Conservation (phyloP, 1,284 basidiomycete genomes). For the Gastroboletus turbinatus region DNA sequence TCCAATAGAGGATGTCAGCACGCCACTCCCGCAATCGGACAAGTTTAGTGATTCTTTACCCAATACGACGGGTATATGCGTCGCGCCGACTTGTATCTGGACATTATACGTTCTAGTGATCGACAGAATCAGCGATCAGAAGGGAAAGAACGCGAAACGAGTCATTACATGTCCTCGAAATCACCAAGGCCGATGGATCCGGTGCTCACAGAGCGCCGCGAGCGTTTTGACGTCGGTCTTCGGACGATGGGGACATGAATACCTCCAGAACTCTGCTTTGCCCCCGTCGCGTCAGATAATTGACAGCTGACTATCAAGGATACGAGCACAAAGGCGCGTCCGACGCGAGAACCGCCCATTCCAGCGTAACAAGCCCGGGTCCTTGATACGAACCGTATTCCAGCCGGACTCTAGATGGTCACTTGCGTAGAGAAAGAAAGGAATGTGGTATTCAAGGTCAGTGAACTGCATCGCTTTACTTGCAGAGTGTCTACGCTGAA, state of each 20-base stretch:
- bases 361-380: not conserved
- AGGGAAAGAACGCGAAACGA: not conserved
- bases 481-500: not conserved
- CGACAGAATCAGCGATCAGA: not conserved
- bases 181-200: conserved; percentile 38
- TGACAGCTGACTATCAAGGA: conserved; percentile 5
- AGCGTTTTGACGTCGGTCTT: not conserved
- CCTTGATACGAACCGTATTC: not conserved
- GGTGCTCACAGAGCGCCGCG: conserved; percentile 16
- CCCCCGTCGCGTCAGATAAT: not conserved
- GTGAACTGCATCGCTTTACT: not conserved
- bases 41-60: conserved; percentile 32
- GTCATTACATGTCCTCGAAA: conserved; percentile 47
- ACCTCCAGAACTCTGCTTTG: conserved; percentile 12
- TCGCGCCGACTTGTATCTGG: conserved; percentile 43
- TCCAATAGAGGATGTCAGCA: conserved; percentile 5
- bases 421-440: conserved; percentile 1
- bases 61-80: conserved; percentile 43
- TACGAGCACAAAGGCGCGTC: conserved; percentile 7
- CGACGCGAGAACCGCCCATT: conserved; percentile 13
- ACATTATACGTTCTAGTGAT: conserved; percentile 46
- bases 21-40: not conserved
- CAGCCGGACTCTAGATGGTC: not conserved
- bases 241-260: conserved; percentile 29
- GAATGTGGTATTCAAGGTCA: not conserved